Evolutionary conservation across 1,139 yeast species (phyloP).

Genomic region (Yamadazyma trypodendri): DNA sequence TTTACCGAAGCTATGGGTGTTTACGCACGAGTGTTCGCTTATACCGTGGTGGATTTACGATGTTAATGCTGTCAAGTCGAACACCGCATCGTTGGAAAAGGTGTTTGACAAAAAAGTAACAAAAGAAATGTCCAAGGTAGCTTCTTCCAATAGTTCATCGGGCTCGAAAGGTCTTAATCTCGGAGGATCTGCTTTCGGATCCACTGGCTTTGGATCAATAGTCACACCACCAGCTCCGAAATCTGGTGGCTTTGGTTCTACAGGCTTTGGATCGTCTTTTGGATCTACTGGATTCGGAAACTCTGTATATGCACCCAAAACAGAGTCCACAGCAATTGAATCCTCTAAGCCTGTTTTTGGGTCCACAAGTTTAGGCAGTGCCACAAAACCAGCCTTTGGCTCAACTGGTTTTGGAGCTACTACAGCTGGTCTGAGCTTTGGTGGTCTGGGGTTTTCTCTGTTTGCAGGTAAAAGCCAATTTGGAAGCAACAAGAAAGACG

Average conservation of each 20-base stretch:
- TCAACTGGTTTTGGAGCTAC: slow-evolving; percentile 12
- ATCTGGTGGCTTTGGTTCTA: slow-evolving; percentile 8
- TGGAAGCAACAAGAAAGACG: slow-evolving; percentile 4
- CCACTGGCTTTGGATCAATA: slow-evolving; percentile 4
- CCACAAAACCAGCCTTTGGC: slow-evolving; percentile 14
- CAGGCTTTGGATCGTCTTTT: slow-evolving; percentile 6
- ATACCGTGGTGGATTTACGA: slow-evolving; percentile 67
- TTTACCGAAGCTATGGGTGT: slow-evolving; percentile 61
- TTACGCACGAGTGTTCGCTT: slow-evolving; percentile 63
- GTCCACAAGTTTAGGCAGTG: slow-evolving; percentile 7
- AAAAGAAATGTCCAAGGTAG: too few species aligned
- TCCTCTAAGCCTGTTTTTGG: slow-evolving; percentile 11
- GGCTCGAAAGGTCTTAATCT: background rate
- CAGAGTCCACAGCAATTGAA: slow-evolving; percentile 6
- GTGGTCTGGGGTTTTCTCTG: slow-evolving; percentile 4
- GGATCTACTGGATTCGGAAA: slow-evolving; percentile 17
- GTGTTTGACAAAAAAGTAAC: slow-evolving; percentile 12
- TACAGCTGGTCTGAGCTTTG: background rate
- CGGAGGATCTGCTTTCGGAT: slow-evolving; percentile 2
- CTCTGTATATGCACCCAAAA: slow-evolving; percentile 7
- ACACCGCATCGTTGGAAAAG: slow-evolving; percentile 21
- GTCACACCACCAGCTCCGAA: background rate
- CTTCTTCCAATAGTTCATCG: too few species aligned
- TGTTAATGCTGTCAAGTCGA: slow-evolving; percentile 40
- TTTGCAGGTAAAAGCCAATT: slow-evolving; percentile 6